phyloP scores from a whole-genome alignment of 2,329 filamentous ascomycete species.

The Penicillium verrucosum region DNA sequence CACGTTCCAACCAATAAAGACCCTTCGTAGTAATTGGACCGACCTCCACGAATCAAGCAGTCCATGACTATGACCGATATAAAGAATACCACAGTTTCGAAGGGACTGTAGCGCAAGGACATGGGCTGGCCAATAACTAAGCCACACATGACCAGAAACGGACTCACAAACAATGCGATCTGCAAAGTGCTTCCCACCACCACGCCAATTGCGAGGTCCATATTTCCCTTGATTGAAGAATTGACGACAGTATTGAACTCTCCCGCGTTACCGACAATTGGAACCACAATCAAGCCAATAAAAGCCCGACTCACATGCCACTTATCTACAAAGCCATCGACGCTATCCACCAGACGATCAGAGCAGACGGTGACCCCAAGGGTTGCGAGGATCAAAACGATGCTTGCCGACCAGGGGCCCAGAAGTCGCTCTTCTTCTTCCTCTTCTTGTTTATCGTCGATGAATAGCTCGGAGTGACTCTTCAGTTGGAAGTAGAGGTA shows the following conservation, averaged over 20 bases:
- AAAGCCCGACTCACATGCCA: slow-evolving; percentile 55
- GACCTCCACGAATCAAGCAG: slow-evolving; percentile 19
- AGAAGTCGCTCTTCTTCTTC: slow-evolving; percentile 13
- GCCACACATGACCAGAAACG: slow-evolving; percentile 55
- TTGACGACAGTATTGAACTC: slow-evolving; percentile 56
- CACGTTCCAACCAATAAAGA: slow-evolving; percentile 20
- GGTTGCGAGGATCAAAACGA: slow-evolving; percentile 18
- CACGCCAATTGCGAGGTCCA: slow-evolving; percentile 56
- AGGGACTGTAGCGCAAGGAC: slow-evolving; percentile 27
- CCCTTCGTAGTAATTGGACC: slow-evolving; percentile 21
- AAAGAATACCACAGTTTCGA: slow-evolving; percentile 20
- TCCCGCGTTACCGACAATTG: slow-evolving; percentile 57
- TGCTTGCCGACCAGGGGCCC: slow-evolving; percentile 13
- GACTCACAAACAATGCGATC: slow-evolving; percentile 56
- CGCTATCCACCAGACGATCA: slow-evolving; percentile 50
- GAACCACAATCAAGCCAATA: slow-evolving; percentile 55
- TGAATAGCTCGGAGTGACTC: slow-evolving; percentile 19
- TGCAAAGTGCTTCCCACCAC: slow-evolving; percentile 55
- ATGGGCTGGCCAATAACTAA: slow-evolving; percentile 54
- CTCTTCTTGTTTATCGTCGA: slow-evolving; percentile 11
- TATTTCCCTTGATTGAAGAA: slow-evolving; percentile 56
- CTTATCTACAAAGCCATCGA: slow-evolving; percentile 53
- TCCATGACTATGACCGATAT: slow-evolving; percentile 23
- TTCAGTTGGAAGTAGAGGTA: slow-evolving; percentile 56
- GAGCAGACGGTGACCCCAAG: slow-evolving; percentile 20